Evolutionary conservation across 192 early-diverging fungal genomes (phyloP), one percentile per base, ranked within the genome.

Genomic region (Fimicolochytrium jonesii): DNA sequence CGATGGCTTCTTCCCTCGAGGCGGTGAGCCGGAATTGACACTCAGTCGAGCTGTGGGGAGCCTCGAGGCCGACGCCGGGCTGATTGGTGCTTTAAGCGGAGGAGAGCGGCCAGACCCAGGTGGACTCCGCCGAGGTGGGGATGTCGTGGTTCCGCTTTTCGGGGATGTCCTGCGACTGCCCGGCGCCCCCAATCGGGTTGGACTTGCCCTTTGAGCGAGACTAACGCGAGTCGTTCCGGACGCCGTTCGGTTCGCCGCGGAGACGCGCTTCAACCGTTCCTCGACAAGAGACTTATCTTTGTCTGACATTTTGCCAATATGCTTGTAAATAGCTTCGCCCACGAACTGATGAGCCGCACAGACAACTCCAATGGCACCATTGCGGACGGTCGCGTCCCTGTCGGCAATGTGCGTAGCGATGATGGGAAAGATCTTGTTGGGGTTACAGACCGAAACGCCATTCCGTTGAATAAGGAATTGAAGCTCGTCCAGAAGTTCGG

Each of bases 221-320:
- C 47, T 23, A 26, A n/a, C 47, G 41, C 41, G 41, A 18, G 15
- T 42, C 15, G 15, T 20, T n/a, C 20, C 15, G 41, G 15, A n/a
- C 41, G 15, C 41, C 41, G 52, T 44, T 29, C 5, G 7, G 3
- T 47, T 17, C 23, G 56, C 46, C 20, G 64, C 51, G 23, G 58
- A 17, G 62, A 85, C 43, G 23, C 75, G 68, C 74, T 88, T 92
- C 28, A 94, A 69, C 51, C 81, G 74, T 61, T 95, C 91, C 51
- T 90, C 86, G 7, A 95, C 60, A 70, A 94, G 84, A 25, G 82
- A 80, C 49, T 83, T 83, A 64, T 94, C 92, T 74, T 90, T 92
- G 48, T 92, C 91, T 1, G 82, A 68, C 15, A 95, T 64, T 29
- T 82, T 72, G 3, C 85, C 88, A 7, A 92, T 68, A 47, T 85